Base-by-base conservation (phyloP, 108 stramenopile species). In the Cyclotella atomus region DNA sequence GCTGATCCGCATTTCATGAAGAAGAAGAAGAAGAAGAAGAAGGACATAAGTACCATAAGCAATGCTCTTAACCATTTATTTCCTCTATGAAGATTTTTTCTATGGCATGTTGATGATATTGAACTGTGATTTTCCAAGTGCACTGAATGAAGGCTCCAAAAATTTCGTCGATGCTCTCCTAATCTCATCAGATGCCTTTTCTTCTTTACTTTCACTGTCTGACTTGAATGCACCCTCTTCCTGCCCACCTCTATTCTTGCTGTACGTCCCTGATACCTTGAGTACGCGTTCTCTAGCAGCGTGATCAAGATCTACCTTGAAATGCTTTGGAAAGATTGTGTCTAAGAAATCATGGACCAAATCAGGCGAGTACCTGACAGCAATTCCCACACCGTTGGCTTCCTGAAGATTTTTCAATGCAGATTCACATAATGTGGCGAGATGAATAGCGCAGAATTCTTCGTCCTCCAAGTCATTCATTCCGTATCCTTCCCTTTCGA, bases 371-470 rank as follows among this genome's bases (percentile, higher is more conserved):
- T 73, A 90, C 59, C 88, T 85, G 23, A 95, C 86, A 19, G 91
- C 82, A 59, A 84, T 72, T 16, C 88, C 91, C 70, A 85, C 38
- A 29, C 70, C 75, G 36, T 68, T 75, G 41, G 71, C 65, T 12
- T 81, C 76, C 21, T 82, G 68, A 20, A 88, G 23, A 33, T 63
- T 75, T 14, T 45, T 35, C 0, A 89, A 62, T 46, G 95, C 95
- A 16, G 89, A 72, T 76, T 90, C 88, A 49, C 85, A 88, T 28
- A 93, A 69, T 38, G 80, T 81, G n/a, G 91, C 88, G 64, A 96
- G 81, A 77, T 93, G 95, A 0, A 86, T 84, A 9, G 95, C 89
- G 80, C 95, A 96, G 63, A 89, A 91, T 70, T 88, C 81, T 65
- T 85, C 86, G 38, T 80, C 60, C 2, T 35, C 62, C 59, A 86